A percentile compares a stretch with the other conserved stretches of the same genome.
phyloP scores from a whole-genome alignment of 2,329 filamentous ascomycete genomes.

The Elsinoe ampelina region DNA sequence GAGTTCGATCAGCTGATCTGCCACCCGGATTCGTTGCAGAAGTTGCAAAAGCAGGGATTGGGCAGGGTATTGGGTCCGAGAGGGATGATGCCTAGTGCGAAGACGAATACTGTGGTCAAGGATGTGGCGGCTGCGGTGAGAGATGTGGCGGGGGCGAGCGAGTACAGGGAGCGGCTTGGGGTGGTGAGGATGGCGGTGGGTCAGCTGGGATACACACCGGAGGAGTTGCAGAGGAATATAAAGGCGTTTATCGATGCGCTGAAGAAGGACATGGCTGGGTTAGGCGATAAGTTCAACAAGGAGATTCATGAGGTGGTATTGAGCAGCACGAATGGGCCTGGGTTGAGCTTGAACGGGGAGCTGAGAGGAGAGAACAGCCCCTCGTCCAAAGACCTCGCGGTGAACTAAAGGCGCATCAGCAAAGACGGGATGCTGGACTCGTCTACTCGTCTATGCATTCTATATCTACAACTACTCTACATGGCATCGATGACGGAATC shows the following conservation, averaged over 20 bases:
- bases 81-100: slow-evolving; percentile 84
- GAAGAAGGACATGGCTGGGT: slow-evolving; percentile 62
- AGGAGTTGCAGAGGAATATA: slow-evolving; percentile 78
- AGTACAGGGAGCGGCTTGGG: slow-evolving; percentile 78
- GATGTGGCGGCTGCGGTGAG: slow-evolving; percentile 66
- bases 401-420: too few relatives aligned
- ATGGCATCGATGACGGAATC: background rate
- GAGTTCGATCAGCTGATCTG: slow-evolving; percentile 86
- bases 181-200: slow-evolving; percentile 85
- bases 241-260: slow-evolving; percentile 64
- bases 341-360: slow-evolving; percentile 75
- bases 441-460: background rate
- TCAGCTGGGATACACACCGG: slow-evolving; percentile 78
- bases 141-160: slow-evolving; percentile 72
- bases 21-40: slow-evolving; percentile 66
- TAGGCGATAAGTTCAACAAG: slow-evolving; percentile 59
- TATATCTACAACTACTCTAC: slow-evolving; percentile 10
- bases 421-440: background rate
- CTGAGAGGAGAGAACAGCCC: slow-evolving; percentile 55
- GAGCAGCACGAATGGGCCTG: slow-evolving; percentile 78
- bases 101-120: slow-evolving; percentile 79
- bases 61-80: slow-evolving; percentile 77
- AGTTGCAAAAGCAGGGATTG: slow-evolving; percentile 70
- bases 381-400: slow-evolving; percentile 29
- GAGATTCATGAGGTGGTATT: slow-evolving; percentile 69